Conservation (phyloP, 768 basidiomycete species). For the Lactifluus pinguis region DNA sequence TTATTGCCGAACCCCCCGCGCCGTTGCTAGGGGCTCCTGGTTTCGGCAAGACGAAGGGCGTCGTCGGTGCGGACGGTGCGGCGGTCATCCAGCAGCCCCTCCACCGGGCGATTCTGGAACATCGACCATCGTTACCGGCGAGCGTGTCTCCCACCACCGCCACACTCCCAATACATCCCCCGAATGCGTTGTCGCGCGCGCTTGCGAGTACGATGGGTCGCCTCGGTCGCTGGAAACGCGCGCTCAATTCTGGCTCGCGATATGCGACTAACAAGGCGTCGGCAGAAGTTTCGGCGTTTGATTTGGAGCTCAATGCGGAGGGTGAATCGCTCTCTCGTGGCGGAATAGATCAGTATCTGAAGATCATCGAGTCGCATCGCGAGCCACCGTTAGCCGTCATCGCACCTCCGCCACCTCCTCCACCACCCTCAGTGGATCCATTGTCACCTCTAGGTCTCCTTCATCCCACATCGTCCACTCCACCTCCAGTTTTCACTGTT, state of each 20-base stretch:
- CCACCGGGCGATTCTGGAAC: slow-evolving; percentile 41
- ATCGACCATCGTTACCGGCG: slow-evolving; percentile 31
- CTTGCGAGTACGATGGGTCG: slow-evolving; percentile 78
- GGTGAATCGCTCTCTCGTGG: slow-evolving; percentile 51
- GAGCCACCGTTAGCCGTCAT: too few relatives aligned
- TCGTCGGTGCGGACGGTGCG: slow-evolving; percentile 8
- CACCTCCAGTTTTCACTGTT: neutral
- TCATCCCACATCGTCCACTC: neutral
- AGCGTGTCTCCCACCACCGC: slow-evolving; percentile 34
- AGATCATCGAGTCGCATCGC: slow-evolving; percentile 35
- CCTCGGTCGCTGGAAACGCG: slow-evolving; percentile 75
- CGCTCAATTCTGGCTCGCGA: slow-evolving; percentile 45
- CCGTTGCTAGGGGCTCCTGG: slow-evolving; percentile 13
- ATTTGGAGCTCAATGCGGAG: slow-evolving; percentile 52
- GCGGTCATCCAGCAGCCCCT: slow-evolving; percentile 51
- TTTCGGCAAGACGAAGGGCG: slow-evolving; percentile 13
- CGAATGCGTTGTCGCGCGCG: slow-evolving; percentile 60
- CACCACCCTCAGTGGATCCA: slow-evolving; percentile 8
- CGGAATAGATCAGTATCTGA: slow-evolving; percentile 59
- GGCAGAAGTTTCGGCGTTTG: slow-evolving; percentile 57
- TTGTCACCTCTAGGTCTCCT: slow-evolving; percentile 1
- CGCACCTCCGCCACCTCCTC: neutral
- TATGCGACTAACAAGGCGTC: slow-evolving; percentile 24
- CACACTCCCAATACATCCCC: slow-evolving; percentile 38
- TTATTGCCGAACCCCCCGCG: slow-evolving; percentile 47